A percentile compares a stretch with the other conserved stretches of the same genome.
Conservation (phyloP, 2,329 filamentous ascomycete species). For the Fusarium albosuccineum region DNA sequence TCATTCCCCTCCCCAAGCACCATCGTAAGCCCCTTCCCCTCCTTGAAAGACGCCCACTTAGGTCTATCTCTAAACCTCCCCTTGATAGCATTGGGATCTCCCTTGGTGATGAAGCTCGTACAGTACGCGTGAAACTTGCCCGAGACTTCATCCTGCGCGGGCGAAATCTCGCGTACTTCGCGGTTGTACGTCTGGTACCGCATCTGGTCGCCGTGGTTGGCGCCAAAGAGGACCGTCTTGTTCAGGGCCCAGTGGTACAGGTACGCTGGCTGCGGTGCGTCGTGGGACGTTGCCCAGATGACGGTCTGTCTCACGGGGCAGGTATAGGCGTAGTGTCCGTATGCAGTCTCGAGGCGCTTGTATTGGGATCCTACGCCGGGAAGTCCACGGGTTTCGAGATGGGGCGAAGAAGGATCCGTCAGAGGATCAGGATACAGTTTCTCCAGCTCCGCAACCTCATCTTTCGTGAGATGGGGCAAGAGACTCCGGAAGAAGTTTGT, state of each 20-base stretch:
- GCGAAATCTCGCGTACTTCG: slow-evolving; percentile 52
- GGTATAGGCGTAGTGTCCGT: slow-evolving; percentile 42
- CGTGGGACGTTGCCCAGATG: slow-evolving; percentile 38
- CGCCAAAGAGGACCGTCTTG: slow-evolving; percentile 40
- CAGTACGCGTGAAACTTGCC: slow-evolving; percentile 41
- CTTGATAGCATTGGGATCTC: slow-evolving; percentile 38
- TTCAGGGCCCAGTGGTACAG: slow-evolving; percentile 50
- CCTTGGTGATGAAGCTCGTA: slow-evolving; percentile 40
- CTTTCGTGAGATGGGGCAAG: slow-evolving; percentile 40
- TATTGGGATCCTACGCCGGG: slow-evolving; percentile 36
- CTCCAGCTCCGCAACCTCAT: slow-evolving; percentile 34
- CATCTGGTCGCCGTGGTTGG: slow-evolving; percentile 45
- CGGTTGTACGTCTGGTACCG: slow-evolving; percentile 55
- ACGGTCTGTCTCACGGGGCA: slow-evolving; percentile 42
- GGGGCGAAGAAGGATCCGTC: slow-evolving; percentile 29
- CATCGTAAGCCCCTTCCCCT: slow-evolving; percentile 53
- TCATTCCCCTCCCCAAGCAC: slow-evolving; percentile 62
- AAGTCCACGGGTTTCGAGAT: slow-evolving; percentile 32
- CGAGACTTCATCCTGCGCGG: slow-evolving; percentile 42
- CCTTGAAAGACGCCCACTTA: slow-evolving; percentile 43
- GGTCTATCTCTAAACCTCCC: slow-evolving; percentile 41
- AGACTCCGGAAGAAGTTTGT: slow-evolving; percentile 45
- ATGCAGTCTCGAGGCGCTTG: slow-evolving; percentile 39
- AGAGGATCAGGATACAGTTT: slow-evolving; percentile 38
- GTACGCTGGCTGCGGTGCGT: slow-evolving; percentile 43